Base-by-base conservation (phyloP, 2,329 filamentous ascomycete genomes). In the Botrytis aclada region DNA sequence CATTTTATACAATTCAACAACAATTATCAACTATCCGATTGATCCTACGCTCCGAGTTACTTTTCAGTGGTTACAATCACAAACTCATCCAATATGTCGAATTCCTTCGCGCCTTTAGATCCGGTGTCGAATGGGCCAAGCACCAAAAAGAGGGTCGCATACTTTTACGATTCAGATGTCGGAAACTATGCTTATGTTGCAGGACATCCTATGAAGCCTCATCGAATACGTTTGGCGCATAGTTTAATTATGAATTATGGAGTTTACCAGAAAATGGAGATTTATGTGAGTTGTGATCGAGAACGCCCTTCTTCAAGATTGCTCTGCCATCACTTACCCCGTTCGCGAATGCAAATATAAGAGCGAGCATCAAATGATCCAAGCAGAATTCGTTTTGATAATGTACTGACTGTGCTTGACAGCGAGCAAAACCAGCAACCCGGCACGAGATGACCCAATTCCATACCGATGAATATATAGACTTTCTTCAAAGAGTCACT, bases 91-190 rank as follows among this genome's bases (percentile, higher is more conserved):
- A 80, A 80, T 25, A 72, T 72, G 70, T 72, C 70, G 54, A 72
- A 72, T 61, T 82, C 84, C 64, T 85, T 83, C 80, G 86, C 83
- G 77, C 88, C 85, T 74, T 83, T 89, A 76, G 89, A 88, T 80
- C 82, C 84, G 77, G 84, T 83, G 70, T 72, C 63, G 62, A 72
- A 72, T 81, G 85, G 85, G 70, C 80, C 84, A 63, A 84, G 84
- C 39, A 84, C 85, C 77, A 87, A 88, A 81, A 97, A 96, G 84
- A 94, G 95, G 81, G 93, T 98, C 73, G 95, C 95, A 72, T 98
- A 98, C 84, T 98, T 98, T 83, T 98, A 98, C 87, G 95, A 98
- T 81, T 97, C 93, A 4, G 95, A 98, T 84, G 96, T 98, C 81
- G 95, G 95, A 77, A 98, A 98, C 83, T 98, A 98, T 85, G 95